Evolutionary conservation across 164 flowering plant genomes (phyloP).

Genomic region (Piper longum): DNA sequence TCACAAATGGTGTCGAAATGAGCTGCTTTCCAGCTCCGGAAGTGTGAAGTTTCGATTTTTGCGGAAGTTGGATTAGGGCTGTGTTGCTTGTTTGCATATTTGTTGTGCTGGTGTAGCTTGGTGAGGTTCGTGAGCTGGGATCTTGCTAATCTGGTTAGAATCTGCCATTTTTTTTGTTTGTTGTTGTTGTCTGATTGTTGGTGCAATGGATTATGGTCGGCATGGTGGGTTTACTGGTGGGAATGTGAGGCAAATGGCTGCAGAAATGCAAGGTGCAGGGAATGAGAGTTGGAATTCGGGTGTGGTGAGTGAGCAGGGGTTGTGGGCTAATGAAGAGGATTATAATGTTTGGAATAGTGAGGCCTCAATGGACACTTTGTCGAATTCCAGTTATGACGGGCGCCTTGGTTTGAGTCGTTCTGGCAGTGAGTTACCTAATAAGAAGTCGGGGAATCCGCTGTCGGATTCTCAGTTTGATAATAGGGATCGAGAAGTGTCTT

Average conservation of each 20-base stretch:
- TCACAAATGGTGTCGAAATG: too few relatives aligned
- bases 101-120: too few relatives aligned
- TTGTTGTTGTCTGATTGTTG: background rate
- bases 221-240: conserved; percentile 29
- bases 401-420: conserved; percentile 33
- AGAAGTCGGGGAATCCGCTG: conserved; percentile 45
- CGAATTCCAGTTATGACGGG: conserved; percentile 35
- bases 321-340: conserved; percentile 98
- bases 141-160: too few relatives aligned
- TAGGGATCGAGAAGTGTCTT: conserved; percentile 10
- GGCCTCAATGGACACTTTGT: conserved; percentile 18
- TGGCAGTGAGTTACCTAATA: conserved; percentile 51
- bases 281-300: conserved; percentile 34
- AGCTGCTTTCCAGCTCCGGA: too few relatives aligned
- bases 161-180: background rate
- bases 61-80: too few relatives aligned
- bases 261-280: conserved; percentile 16
- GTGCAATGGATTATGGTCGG: conserved; percentile 38
- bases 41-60: too few relatives aligned
- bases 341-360: conserved; percentile 60
- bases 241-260: conserved; percentile 36
- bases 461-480: conserved; percentile 22
- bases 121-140: background rate
- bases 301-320: conserved; percentile 29
- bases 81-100: too few relatives aligned